Conservation (phyloP, 2,329 filamentous ascomycete genomes). For the Ophiognomonia clavigignenti-juglandacearum region DNA sequence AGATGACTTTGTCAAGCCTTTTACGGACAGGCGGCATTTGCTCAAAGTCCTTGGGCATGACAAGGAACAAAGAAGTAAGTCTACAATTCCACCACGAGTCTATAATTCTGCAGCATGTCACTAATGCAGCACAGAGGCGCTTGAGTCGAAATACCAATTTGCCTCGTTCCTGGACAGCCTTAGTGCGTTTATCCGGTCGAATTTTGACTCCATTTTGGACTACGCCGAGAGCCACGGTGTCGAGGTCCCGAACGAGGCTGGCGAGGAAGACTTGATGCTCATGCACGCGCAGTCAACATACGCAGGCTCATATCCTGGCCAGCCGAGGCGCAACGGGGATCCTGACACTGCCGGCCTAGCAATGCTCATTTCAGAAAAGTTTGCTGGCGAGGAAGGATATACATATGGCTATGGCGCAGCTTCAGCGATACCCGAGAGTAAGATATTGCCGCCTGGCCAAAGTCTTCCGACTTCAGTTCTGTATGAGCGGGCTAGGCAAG, state of each 20-base stretch:
- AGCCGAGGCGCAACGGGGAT: slow-evolving; percentile 5
- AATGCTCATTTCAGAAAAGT: slow-evolving; percentile 23
- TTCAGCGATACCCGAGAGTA: slow-evolving; percentile 26
- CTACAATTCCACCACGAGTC: background rate
- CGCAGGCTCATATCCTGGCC: slow-evolving; percentile 13
- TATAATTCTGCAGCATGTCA: slow-evolving; percentile 10
- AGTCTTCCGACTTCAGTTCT: slow-evolving; percentile 49
- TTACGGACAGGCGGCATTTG: slow-evolving; percentile 39
- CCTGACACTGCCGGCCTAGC: slow-evolving; percentile 22
- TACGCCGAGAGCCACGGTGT: slow-evolving; percentile 33
- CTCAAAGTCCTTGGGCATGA: slow-evolving; percentile 52
- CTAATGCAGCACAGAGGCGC: slow-evolving; percentile 21
- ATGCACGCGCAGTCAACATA: slow-evolving; percentile 14
- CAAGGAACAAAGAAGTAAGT: slow-evolving; percentile 24
- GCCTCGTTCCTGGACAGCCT: slow-evolving; percentile 30
- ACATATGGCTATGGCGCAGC: slow-evolving; percentile 4
- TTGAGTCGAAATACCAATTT: slow-evolving; percentile 35
- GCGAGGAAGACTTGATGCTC: slow-evolving; percentile 17
- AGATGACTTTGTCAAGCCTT: slow-evolving; percentile 37
- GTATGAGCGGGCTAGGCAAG: slow-evolving; percentile 55
- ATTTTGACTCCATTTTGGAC: slow-evolving; percentile 27
- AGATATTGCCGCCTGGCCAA: slow-evolving; percentile 49
- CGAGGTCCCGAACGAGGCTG: slow-evolving; percentile 29
- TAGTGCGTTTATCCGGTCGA: slow-evolving; percentile 26
- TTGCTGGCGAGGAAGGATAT: slow-evolving; percentile 10